Base-by-base conservation (phyloP, 306 rosid species). In the Casuarina glauca region DNA sequence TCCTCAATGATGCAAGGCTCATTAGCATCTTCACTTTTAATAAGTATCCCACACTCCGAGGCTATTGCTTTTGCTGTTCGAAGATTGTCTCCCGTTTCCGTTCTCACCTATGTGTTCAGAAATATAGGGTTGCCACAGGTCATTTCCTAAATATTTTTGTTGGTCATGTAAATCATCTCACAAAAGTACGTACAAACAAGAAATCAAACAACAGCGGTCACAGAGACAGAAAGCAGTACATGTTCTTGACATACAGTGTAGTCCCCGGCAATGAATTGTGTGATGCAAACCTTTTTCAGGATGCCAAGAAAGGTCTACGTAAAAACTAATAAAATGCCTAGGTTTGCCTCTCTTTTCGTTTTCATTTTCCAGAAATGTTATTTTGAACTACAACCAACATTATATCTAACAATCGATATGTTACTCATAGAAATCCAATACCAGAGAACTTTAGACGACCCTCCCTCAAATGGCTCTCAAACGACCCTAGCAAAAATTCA, bases 51-150 rank as follows among this genome's bases (percentile, higher is more conserved):
- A 89, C 98, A 95, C 86, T 95, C 98, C 79, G 92, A 62, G 57
- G 98, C 96, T 45, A 92, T 95, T 77, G 98, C 98, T 88, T 88
- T 95, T 51, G 97, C 98, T 42, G 97, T 95, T 76, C 91, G 97
- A 77, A 95, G 86, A 84, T 95, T 95, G 85, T 95, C 98, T 61
- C 97, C 98, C 0, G 98, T 95, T 78, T 92, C 97, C 98, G 92
- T 95, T 78, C 98, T 92, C 45, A 95, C 98, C 98, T 95, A 83
- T 50, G 81, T 80, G 64, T 72, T 70, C 17, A 67, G 38, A 79
- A 69, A 76, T 20, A 74, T 41, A 58, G 13, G 78, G 82, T 79
- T 67, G 64, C 67, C 70, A 67, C 43, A 26, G 71, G 75, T 74
- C n/a, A 69, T 80, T 80, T 78, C 82, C 42, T 52, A 58, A 39